A percentile compares a stretch with the other conserved stretches of the same genome.
Conservation (phyloP, 257 asterid species). For the Scutellaria galericulata region DNA sequence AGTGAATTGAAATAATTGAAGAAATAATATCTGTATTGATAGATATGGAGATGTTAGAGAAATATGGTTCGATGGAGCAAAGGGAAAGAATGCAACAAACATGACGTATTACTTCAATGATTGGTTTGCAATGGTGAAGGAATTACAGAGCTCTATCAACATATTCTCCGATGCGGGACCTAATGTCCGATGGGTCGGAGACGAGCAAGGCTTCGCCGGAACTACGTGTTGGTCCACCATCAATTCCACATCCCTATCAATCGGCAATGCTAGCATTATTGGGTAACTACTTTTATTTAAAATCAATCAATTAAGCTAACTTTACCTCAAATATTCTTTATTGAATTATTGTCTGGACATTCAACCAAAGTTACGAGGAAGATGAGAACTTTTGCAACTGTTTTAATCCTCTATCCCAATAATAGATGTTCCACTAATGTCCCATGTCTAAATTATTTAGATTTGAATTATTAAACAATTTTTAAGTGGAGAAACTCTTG, state of each 20-base stretch:
- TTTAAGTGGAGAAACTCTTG: too few relatives aligned
- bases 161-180: constrained; percentile 98
- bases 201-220: constrained; percentile 84
- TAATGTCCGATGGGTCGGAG: constrained; percentile 87
- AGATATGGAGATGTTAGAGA: constrained; percentile 83
- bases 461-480: too few relatives aligned
- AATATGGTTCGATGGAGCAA: constrained; percentile 98
- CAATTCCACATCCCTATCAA: constrained; percentile 70
- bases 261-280: constrained; percentile 62
- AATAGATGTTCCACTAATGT: too few relatives aligned
- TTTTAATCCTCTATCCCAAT: too few relatives aligned
- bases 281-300: constrained; percentile 42
- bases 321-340: too few relatives aligned
- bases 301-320: too few relatives aligned
- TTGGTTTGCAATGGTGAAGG: constrained; percentile 92
- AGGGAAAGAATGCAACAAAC: constrained; percentile 79
- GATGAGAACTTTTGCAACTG: too few relatives aligned
- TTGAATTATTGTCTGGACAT: too few relatives aligned
- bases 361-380: too few relatives aligned
- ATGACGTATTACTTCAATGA: constrained; percentile 80
- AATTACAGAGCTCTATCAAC: constrained; percentile 77
- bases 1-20: too few relatives aligned
- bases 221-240: constrained; percentile 92
- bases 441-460: too few relatives aligned
- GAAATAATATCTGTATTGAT: neutral